phyloP scores from a whole-genome alignment of 2,329 filamentous ascomycete genomes.

The Camillea tinctor region DNA sequence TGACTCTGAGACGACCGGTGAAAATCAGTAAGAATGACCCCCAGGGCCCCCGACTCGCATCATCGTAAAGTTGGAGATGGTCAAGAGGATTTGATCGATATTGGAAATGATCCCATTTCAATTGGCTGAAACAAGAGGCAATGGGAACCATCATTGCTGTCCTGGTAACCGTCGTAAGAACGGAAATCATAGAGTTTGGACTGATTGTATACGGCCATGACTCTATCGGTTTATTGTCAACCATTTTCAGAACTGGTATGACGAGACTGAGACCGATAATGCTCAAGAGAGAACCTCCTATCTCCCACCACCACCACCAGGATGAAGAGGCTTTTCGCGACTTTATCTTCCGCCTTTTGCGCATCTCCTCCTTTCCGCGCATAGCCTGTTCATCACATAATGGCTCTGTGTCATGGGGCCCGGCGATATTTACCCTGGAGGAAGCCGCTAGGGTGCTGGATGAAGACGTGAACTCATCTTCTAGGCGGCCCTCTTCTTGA shows the following conservation, averaged over 20 bases:
- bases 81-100: conserved; percentile 17
- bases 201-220: conserved; percentile 17
- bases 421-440: no score
- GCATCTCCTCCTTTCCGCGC: no score
- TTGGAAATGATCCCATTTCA: conserved; percentile 36
- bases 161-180: conserved; percentile 34
- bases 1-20: neutral
- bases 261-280: conserved; percentile 1
- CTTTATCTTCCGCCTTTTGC: no score
- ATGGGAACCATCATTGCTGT: conserved; percentile 30
- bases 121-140: conserved; percentile 33
- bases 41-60: conserved; percentile 29
- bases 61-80: conserved; percentile 30
- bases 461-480: no score
- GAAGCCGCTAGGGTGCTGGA: no score
- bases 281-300: conserved; percentile 1
- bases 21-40: conserved; percentile 14
- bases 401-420: no score
- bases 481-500: no score
- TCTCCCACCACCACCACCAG: conserved; percentile 19
- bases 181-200: conserved; percentile 34
- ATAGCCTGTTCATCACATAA: no score
- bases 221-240: neutral
- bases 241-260: neutral
- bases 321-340: neutral